A percentile compares a stretch with the other conserved stretches of the same genome.
Conservation (phyloP, 2,329 filamentous ascomycete genomes). For the Atkinsonella texensis region DNA sequence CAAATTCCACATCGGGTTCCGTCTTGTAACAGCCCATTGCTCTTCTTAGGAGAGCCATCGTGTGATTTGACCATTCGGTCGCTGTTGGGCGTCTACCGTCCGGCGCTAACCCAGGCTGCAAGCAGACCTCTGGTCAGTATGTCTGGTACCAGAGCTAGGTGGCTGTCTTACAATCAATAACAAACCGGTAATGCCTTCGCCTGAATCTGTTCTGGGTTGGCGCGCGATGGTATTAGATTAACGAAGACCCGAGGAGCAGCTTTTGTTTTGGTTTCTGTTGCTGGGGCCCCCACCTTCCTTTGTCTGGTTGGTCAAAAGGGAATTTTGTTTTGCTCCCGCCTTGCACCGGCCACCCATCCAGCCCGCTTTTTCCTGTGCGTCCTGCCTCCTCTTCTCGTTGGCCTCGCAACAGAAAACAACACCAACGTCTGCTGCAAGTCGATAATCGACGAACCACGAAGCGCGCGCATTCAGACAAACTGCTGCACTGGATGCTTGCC, state of each 20-base stretch:
- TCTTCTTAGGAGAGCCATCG: too few relatives aligned
- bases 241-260: background rate
- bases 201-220: too few relatives aligned
- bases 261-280: conserved; percentile 8
- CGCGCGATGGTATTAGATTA: too few relatives aligned
- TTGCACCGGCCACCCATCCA: conserved; percentile 6
- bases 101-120: too few relatives aligned
- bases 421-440: conserved; percentile 24
- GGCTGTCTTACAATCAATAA: too few relatives aligned
- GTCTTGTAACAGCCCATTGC: too few relatives aligned
- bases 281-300: background rate
- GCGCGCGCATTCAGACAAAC: conserved; percentile 13
- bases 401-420: conserved; percentile 33
- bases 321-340: background rate
- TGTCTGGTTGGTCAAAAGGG: background rate
- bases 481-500: conserved; percentile 3
- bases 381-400: conserved; percentile 26
- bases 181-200: too few relatives aligned
- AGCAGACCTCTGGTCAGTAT: too few relatives aligned
- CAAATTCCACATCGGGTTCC: too few relatives aligned
- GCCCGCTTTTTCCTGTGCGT: conserved; percentile 12
- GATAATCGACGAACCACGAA: conserved; percentile 17
- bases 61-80: too few relatives aligned
- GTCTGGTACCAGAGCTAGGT: too few relatives aligned
- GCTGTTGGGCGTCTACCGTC: too few relatives aligned